Evolutionary conservation across 2,329 filamentous ascomycete genomes (phyloP).

Genomic region (Alternaria triticina): DNA sequence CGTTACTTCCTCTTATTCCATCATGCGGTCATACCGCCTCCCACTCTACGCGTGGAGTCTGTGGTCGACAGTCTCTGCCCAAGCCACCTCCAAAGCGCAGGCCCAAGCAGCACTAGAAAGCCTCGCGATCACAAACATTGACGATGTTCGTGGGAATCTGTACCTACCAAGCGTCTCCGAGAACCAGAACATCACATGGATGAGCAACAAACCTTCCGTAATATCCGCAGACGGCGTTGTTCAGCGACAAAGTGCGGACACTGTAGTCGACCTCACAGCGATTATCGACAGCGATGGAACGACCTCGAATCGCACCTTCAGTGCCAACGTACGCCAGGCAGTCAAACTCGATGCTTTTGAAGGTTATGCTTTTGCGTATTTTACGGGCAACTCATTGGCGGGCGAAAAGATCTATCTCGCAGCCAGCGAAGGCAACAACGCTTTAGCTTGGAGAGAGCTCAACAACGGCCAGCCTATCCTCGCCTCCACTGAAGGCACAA

Average conservation of each 20-base stretch:
- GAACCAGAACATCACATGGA: conserved; percentile 45
- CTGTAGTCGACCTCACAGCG: conserved; percentile 46
- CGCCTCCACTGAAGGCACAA: conserved; percentile 56
- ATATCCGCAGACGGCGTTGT: conserved; percentile 49
- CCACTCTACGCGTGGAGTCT: conserved; percentile 9
- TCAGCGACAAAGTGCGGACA: conserved; percentile 37
- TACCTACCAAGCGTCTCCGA: conserved; percentile 42
- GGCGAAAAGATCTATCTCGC: conserved; percentile 63
- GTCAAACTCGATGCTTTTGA: conserved; percentile 45
- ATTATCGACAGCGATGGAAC: conserved; percentile 34
- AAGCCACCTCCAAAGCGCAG: neutral
- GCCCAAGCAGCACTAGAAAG: conserved; percentile 18
- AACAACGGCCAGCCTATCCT: conserved; percentile 57
- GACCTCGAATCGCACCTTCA: conserved; percentile 38
- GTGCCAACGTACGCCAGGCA: conserved; percentile 46
- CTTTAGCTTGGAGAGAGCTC: conserved; percentile 58
- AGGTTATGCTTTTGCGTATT: conserved; percentile 61
- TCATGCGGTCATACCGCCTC: conserved; percentile 12
- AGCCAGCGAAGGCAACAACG: conserved; percentile 60
- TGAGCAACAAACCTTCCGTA: conserved; percentile 43
- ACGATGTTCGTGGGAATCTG: conserved; percentile 51
- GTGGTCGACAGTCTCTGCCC: conserved; percentile 7
- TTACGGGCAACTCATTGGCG: conserved; percentile 52
- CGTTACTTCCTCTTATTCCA: neutral
- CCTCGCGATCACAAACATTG: conserved; percentile 39